These are phyloP conservation scores for Raffaelea arxii DNA, from an alignment of 2,329 filamentous ascomycete genomes.

Conservation along the genomic window DNA sequence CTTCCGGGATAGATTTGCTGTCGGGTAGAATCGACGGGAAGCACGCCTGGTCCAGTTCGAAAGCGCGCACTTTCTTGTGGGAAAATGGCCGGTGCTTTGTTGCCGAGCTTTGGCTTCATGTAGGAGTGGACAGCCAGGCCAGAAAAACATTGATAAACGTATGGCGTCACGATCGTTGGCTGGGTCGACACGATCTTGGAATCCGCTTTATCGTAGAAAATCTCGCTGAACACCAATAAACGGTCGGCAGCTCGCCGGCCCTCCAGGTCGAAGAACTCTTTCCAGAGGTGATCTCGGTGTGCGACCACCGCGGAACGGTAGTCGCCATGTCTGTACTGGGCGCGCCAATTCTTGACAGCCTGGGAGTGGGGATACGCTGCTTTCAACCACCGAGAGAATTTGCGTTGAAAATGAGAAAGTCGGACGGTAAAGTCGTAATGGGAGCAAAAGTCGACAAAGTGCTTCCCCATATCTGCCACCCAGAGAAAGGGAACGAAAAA, in stretches of 20 bases:
- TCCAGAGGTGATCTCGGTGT: slow-evolving; percentile 54
- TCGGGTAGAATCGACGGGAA: slow-evolving; percentile 9
- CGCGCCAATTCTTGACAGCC: slow-evolving; percentile 45
- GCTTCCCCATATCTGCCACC: slow-evolving; percentile 61
- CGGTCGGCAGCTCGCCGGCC: slow-evolving; percentile 22
- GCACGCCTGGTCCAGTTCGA: background rate
- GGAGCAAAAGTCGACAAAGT: slow-evolving; percentile 58
- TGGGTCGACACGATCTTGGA: slow-evolving; percentile 6
- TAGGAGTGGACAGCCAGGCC: slow-evolving; percentile 49
- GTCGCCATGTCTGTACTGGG: slow-evolving; percentile 38
- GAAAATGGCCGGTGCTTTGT: background rate
- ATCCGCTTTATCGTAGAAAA: slow-evolving; percentile 8
- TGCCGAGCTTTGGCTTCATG: slow-evolving; percentile 35
- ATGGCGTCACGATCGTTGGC: slow-evolving; percentile 60
- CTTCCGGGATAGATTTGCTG: slow-evolving; percentile 33
- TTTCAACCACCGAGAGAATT: slow-evolving; percentile 50
- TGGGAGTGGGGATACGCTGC: slow-evolving; percentile 29
- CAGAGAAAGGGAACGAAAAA: slow-evolving; percentile 59
- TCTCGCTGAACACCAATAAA: slow-evolving; percentile 52
- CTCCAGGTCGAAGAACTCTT: slow-evolving; percentile 45
- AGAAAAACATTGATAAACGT: slow-evolving; percentile 54
- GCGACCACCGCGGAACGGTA: slow-evolving; percentile 53
- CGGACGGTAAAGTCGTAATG: too few relatives aligned
- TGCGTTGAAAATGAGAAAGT: slow-evolving; percentile 44
- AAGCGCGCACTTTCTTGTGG: slow-evolving; percentile 3